phyloP scores from a whole-genome alignment of 23 red algal species.

The Gracilaria gracilis region DNA sequence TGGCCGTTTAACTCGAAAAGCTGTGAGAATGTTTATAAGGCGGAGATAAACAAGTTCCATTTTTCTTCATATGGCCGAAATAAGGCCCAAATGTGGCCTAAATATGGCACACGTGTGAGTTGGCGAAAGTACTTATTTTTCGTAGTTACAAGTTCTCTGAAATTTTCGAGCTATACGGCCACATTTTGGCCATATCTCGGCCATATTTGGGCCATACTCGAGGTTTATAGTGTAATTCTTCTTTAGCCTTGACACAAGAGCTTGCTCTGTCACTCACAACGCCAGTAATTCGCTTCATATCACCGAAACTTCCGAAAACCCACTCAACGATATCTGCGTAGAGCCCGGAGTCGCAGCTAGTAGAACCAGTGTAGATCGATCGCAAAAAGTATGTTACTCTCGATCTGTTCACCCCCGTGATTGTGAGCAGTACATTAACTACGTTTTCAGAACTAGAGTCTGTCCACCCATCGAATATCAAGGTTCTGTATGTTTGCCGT shows the following conservation, averaged over 20 bases:
- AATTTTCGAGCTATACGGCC: too few relatives aligned
- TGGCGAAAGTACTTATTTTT: too few relatives aligned
- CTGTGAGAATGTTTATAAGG: neutral
- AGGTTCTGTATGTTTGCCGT: neutral
- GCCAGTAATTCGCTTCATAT: neutral
- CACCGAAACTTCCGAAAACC: neutral
- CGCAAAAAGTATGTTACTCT: neutral
- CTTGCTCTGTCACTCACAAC: neutral
- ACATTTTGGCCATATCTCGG: too few relatives aligned
- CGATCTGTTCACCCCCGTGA: neutral
- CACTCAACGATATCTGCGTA: neutral
- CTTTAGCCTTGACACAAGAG: neutral
- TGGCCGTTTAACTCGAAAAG: neutral
- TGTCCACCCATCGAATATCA: neutral
- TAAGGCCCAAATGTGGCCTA: too few relatives aligned
- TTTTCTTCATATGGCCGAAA: too few relatives aligned
- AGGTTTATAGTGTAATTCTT: too few relatives aligned
- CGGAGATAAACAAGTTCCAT: too few relatives aligned
- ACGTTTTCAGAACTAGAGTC: neutral
- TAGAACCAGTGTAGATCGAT: neutral
- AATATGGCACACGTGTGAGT: too few relatives aligned
- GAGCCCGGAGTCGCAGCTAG: neutral
- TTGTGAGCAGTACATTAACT: neutral
- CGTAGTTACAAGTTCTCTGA: too few relatives aligned
- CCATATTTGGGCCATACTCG: too few relatives aligned